phyloP scores from a whole-genome alignment of 2,329 filamentous ascomycete species.

The Grosmannia huntii region DNA sequence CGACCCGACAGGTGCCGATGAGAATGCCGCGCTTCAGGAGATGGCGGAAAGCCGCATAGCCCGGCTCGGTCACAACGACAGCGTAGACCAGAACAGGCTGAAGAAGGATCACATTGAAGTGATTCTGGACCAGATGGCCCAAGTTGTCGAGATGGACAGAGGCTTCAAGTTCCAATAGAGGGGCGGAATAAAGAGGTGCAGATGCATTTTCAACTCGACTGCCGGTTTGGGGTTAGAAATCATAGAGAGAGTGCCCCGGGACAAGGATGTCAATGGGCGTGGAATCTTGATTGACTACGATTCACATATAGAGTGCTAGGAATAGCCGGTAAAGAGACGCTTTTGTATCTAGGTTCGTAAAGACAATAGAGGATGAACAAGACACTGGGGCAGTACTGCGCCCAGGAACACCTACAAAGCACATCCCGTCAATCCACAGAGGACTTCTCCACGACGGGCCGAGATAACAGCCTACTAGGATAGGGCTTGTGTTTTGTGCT shows the following conservation, averaged over 20 bases:
- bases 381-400: background rate
- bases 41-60: conserved; percentile 29
- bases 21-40: conserved; percentile 33
- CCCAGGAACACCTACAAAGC: background rate
- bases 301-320: background rate
- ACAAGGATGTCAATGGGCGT: background rate
- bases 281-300: background rate
- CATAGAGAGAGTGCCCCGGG: background rate
- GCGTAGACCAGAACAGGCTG: conserved; percentile 31
- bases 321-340: background rate
- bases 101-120: conserved; percentile 19
- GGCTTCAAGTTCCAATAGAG: background rate
- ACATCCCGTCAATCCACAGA: background rate
- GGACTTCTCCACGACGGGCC: background rate
- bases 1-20: conserved; percentile 35
- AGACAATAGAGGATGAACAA: background rate
- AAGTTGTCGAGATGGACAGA: background rate
- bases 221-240: background rate
- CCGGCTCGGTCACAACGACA: conserved; percentile 29
- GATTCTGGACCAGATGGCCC: conserved; percentile 14
- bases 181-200: background rate
- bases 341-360: background rate
- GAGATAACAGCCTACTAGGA: background rate
- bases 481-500: background rate
- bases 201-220: background rate